Evolutionary conservation across 352 stramenopile species (phyloP), one percentile per base, ranked within the genome.

Genomic region (Globisporangium splendens): DNA sequence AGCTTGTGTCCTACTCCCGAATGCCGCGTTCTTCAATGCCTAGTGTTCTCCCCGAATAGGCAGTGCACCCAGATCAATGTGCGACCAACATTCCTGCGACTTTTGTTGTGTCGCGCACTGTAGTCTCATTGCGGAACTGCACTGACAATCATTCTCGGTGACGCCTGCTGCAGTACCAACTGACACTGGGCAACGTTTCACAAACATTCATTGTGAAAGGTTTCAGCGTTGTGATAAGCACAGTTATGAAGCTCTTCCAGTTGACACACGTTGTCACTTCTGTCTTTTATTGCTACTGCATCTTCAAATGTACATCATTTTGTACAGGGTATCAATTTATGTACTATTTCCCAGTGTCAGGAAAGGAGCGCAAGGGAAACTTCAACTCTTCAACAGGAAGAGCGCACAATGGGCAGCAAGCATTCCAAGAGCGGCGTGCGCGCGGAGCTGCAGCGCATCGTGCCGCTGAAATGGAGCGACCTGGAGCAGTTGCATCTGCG

Each of bases 401-500:
- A n/a, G 17, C 33, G 17, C 20, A 31, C 14, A 7, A 89, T 90
- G 80, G 77, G 80, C n/a, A 71, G 70, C 54, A 79, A 76, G 44
- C 59, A 81, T 58, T 83, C 77, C 28, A 86, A 80, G 61, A 62
- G 67, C n/a, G 48, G 20, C 15, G 62, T 76, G 35, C 72, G 64
- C 46, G 57, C 54, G 12, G 68, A 79, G 46, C 44, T 88, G 50
- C 65, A 61, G 47, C 59, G 50, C 48, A 56, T 90, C 14, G 56
- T 90, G 24, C 80, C 80, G 46, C 70, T 60, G 22, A 65, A 63
- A 14, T 90, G 77, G 80, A 53, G 15, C 18, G 73, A 88, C 21
- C 61, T 90, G 31, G 75, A 87, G 63, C 72, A 79, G 39, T 54
- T 86, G 51, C 58, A 83, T 33, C 41, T 79, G 57, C 80, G 80